A percentile compares a stretch with the other conserved stretches of the same genome.
These are phyloP conservation scores for Herpetomonas tarakana DNA, from an alignment of 208 protist species.

Conservation along the genomic window DNA sequence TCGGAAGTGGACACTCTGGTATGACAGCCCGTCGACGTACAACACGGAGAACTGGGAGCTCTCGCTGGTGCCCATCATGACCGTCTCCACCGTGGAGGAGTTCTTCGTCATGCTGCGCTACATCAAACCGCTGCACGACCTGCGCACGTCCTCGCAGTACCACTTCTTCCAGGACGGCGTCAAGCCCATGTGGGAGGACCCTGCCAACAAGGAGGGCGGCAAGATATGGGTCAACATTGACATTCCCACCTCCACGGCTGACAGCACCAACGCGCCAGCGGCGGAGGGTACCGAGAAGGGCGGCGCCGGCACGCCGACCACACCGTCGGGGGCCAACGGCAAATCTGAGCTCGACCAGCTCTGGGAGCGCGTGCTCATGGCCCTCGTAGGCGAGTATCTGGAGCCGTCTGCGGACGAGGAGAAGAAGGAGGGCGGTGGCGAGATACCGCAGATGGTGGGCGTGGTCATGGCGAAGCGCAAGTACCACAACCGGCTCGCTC, in stretches of 20 bases:
- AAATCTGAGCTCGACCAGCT: conserved; percentile 62
- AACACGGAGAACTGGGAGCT: conserved; percentile 74
- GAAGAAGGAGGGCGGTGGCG: conserved; percentile 8
- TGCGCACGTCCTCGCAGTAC: conserved; percentile 81
- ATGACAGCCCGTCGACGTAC: conserved; percentile 81
- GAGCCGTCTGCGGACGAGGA: conserved; percentile 31
- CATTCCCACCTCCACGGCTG: conserved; percentile 16
- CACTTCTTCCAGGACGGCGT: conserved; percentile 90
- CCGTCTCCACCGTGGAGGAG: conserved; percentile 81
- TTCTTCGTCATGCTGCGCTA: conserved; percentile 82
- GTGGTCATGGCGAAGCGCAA: conserved; percentile 76
- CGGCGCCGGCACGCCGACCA: conserved; percentile 6
- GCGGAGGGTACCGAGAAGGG: conserved; percentile 1
- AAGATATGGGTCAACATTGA: conserved; percentile 71
- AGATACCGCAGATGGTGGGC: conserved; percentile 47
- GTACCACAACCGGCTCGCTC: conserved; percentile 73
- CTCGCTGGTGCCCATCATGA: conserved; percentile 73
- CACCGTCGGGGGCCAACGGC: conserved; percentile 13
- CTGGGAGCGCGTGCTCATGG: conserved; percentile 81
- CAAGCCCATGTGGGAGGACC: conserved; percentile 92
- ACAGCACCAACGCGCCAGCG: conserved; percentile 19
- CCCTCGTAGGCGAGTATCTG: conserved; percentile 76
- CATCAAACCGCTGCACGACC: conserved; percentile 80
- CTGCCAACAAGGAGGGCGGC: conserved; percentile 82
- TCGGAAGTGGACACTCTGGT: conserved; percentile 80